A percentile compares a stretch with the other conserved stretches of the same genome.
Evolutionary conservation across 176 grass and related monocot genomes (phyloP).

Genomic region (Rhynchospora pubera): DNA sequence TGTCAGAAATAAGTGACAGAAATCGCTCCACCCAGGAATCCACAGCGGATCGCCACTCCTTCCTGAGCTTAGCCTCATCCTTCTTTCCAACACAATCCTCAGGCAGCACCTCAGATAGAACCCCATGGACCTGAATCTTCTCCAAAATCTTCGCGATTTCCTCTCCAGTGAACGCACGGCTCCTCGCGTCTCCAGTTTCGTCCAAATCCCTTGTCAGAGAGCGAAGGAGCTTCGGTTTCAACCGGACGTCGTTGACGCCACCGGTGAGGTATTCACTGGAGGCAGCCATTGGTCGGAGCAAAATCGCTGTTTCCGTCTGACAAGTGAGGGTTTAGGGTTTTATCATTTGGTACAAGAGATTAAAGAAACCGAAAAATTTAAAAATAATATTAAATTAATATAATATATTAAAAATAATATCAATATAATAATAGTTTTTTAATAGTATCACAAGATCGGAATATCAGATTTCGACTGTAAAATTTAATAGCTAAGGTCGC

Average conservation of each 20-base stretch:
- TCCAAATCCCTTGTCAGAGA: slow-evolving; percentile 26
- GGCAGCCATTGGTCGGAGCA: neutral
- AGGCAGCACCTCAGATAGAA: slow-evolving; percentile 26
- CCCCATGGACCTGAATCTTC: slow-evolving; percentile 26
- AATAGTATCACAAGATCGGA: too few relatives aligned
- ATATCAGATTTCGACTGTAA: too few relatives aligned
- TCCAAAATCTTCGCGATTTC: slow-evolving; percentile 17
- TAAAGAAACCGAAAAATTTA: too few relatives aligned
- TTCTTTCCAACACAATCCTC: neutral
- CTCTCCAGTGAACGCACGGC: neutral
- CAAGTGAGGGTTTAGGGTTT: slow-evolving; percentile 22
- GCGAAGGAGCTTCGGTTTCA: slow-evolving; percentile 27
- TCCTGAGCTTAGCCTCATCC: slow-evolving; percentile 15
- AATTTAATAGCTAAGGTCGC: too few relatives aligned
- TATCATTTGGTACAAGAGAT: too few relatives aligned
- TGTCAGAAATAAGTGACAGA: slow-evolving; percentile 24
- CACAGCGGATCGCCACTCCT: slow-evolving; percentile 33
- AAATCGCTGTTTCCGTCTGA: neutral
- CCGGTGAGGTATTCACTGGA: neutral
- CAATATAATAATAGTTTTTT: too few relatives aligned
- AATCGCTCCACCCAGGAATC: slow-evolving; percentile 39
- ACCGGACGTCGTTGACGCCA: slow-evolving; percentile 17
- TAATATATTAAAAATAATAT: too few relatives aligned
- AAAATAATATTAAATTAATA: too few relatives aligned
- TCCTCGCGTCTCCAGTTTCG: neutral